phyloP scores from a whole-genome alignment of 2,329 filamentous ascomycete species.

The Thelonectria discophora region DNA sequence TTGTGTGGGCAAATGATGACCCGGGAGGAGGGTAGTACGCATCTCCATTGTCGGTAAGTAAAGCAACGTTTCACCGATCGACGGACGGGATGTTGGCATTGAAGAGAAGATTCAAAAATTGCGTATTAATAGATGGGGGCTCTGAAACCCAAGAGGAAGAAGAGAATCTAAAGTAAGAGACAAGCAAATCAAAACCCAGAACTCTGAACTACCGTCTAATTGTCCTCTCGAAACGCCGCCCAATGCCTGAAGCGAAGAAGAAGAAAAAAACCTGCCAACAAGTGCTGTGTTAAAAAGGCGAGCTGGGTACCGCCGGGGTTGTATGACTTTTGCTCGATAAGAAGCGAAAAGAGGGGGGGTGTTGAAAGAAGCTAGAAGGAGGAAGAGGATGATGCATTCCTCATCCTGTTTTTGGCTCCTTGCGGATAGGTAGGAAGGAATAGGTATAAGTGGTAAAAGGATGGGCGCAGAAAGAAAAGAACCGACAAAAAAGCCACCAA shows the following conservation, averaged over 20 bases:
- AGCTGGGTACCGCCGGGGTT: conserved; percentile 30
- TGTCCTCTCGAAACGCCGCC: background rate
- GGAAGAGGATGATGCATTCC: background rate
- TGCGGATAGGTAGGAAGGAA: conserved; percentile 15
- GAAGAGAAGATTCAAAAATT: conserved; percentile 1
- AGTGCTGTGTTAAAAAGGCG: conserved; percentile 18
- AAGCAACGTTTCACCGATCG: background rate
- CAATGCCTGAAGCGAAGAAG: conserved; percentile 4
- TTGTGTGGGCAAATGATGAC: conserved; percentile 55
- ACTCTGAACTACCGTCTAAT: background rate
- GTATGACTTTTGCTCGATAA: conserved; percentile 17
- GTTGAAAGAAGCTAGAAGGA: conserved; percentile 5
- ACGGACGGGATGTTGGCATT: background rate
- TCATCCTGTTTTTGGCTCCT: conserved; percentile 23
- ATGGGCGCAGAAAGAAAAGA: conserved; percentile 7
- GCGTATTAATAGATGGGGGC: conserved; percentile 16
- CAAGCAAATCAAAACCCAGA: background rate
- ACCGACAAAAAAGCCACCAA: conserved; percentile 21
- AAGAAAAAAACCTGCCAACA: conserved; percentile 17
- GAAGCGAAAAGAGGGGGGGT: conserved; percentile 20
- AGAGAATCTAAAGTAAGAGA: conserved; percentile 7
- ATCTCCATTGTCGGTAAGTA: background rate
- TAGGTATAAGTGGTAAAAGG: background rate
- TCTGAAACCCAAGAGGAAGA: conserved; percentile 10
- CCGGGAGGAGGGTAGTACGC: background rate